Evolutionary conservation across 371 early-diverging fungal species (phyloP), one percentile per base, ranked within the genome.

Genomic region (Actinomucor elegans): DNA sequence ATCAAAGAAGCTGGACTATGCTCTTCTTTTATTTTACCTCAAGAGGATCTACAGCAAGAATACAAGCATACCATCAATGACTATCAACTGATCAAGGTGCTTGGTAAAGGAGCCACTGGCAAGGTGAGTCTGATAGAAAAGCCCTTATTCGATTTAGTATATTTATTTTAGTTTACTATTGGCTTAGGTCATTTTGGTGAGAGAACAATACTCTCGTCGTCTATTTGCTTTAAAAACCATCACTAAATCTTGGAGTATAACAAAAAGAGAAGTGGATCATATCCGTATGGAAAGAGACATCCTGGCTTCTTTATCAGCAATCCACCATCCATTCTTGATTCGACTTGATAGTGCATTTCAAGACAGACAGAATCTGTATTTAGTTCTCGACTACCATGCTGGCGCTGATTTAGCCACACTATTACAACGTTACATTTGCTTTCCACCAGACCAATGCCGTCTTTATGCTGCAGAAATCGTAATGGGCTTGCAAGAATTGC

Each of bases 141-240:
- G 28, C 12, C n/a, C 27, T n/a, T 14, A 34, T 14, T 14, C 18
- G 15, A 17, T 37, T 17, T 36, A 27, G 23, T 27, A 33, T 11
- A 31, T 44, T 40, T 15, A 33, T 50, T 8, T 35, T 44, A 21
- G 42, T 42, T 34, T 8, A 20, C 15, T 10, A 11, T 9, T 26
- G 17, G 7, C 3, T 36, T 14, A 84, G 64, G 73, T 73, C 15
- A 87, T 97, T 78, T 78, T 98, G 32, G 91, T 94, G 0, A 89
- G 89, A 61, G 88, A 94, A 49, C 81, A 84, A 55, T 65, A 63
- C 37, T 76, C 81, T 5, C 75, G 81, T 28, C 76, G 86, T 43
- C 77, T 91, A 14, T 92, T 89, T 53, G 99, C 98, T 5, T 85
- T 99, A 59, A 99, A 99, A 75, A 91, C 96, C 1, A 78, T 98